These are phyloP conservation scores for Boletus rubroflammeus DNA, from an alignment of 768 basidiomycete genomes.

Conservation along the genomic window DNA sequence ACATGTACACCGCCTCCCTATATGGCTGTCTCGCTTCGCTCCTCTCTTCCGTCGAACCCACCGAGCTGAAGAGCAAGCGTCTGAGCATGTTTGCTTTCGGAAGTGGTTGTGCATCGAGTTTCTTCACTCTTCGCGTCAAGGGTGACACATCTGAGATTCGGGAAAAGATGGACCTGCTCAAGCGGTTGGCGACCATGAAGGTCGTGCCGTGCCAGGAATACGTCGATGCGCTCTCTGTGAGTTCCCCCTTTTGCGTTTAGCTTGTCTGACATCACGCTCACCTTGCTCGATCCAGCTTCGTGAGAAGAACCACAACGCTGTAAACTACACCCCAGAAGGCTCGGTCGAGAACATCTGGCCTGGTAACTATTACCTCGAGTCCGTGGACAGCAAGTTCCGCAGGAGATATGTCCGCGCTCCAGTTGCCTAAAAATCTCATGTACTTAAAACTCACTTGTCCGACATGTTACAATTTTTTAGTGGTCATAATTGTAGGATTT, in stretches of 20 bases:
- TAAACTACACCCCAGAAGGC: slow-evolving; percentile 79
- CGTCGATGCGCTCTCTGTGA: slow-evolving; percentile 72
- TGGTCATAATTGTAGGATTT: not conserved
- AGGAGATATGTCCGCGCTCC: slow-evolving; percentile 71
- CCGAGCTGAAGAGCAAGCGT: slow-evolving; percentile 74
- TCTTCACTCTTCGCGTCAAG: slow-evolving; percentile 85
- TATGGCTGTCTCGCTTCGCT: slow-evolving; percentile 93
- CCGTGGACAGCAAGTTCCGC: slow-evolving; percentile 87
- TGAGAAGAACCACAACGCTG: slow-evolving; percentile 94
- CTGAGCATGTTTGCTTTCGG: slow-evolving; percentile 97
- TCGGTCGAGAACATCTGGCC: slow-evolving; percentile 91
- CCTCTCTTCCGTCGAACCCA: slow-evolving; percentile 66
- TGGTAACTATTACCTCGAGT: slow-evolving; percentile 88
- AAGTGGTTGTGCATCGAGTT: slow-evolving; percentile 89
- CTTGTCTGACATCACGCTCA: not conserved
- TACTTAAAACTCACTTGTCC: not conserved
- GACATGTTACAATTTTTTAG: not conserved
- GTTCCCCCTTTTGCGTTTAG: slow-evolving; percentile 19
- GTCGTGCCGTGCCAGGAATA: slow-evolving; percentile 92
- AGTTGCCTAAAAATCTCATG: slow-evolving; percentile 14
- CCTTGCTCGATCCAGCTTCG: slow-evolving; percentile 61
- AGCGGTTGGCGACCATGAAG: slow-evolving; percentile 78
- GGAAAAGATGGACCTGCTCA: slow-evolving; percentile 75
- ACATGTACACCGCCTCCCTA: slow-evolving; percentile 97
- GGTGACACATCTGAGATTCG: slow-evolving; percentile 82